These are phyloP conservation scores for Trichophyton mentagrophytes DNA, from an alignment of 2,329 filamentous ascomycete genomes.

Conservation along the genomic window DNA sequence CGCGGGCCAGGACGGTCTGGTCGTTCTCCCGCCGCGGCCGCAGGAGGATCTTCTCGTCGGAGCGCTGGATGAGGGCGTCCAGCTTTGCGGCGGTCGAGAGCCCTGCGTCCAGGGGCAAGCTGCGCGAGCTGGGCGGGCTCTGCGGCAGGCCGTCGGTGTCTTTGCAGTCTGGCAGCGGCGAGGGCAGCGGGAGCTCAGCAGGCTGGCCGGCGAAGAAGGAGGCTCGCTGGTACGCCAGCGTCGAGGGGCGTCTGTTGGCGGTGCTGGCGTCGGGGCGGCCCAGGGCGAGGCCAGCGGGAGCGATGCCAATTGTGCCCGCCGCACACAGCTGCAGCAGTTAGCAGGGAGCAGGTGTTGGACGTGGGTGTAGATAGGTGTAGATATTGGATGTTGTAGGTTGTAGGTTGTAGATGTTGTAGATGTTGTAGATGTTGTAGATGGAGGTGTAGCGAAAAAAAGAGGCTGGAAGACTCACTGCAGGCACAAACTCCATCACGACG, in stretches of 20 bases:
- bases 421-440: neutral
- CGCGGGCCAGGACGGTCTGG: conserved; percentile 19
- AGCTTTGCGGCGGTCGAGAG: conserved; percentile 3
- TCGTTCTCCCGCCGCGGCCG: conserved; percentile 15
- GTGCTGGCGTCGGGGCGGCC: conserved; percentile 35
- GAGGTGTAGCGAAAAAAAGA: neutral
- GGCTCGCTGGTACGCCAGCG: conserved; percentile 5
- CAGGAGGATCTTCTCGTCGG: conserved; percentile 2
- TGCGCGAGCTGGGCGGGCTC: neutral
- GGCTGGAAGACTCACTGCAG: conserved; percentile 18
- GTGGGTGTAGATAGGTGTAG: neutral
- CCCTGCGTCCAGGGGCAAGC: conserved; percentile 2
- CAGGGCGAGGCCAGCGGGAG: conserved; percentile 46
- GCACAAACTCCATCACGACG: conserved; percentile 21
- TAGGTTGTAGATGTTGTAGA: neutral
- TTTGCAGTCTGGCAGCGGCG: neutral
- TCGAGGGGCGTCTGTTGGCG: conserved; percentile 4
- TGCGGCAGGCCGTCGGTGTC: too few species aligned
- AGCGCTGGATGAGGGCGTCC: neutral
- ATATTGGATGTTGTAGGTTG: neutral
- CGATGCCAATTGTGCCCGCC: conserved; percentile 49
- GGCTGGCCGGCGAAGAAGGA: conserved; percentile 7
- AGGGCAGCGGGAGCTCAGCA: conserved; percentile 9
- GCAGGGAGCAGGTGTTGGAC: neutral
- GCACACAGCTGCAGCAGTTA: conserved; percentile 44